Evolutionary conservation across 2,329 filamentous ascomycete genomes (phyloP), one percentile per base, ranked within the genome.

Genomic region (Penicillium palitans): DNA sequence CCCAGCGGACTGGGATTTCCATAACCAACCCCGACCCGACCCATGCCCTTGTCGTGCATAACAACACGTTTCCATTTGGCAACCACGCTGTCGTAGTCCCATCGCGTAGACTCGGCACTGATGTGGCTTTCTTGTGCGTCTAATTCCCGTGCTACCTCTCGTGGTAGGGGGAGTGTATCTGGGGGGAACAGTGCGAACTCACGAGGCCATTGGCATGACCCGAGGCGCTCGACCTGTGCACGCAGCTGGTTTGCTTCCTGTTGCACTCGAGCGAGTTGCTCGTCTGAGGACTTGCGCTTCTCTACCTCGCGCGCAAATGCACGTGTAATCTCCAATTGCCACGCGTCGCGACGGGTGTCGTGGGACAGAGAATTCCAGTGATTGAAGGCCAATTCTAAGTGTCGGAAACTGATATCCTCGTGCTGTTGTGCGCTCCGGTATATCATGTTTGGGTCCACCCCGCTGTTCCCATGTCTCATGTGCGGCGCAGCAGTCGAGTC

Each of bases 351-450:
- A 52, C 83, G 82, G 24, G 84, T 80, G 37, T 84, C 81, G 2
- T 73, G 63, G 0, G 86, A 76, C 27, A 95, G 79, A 2, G 80
- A 79, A 52, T 84, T 84, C 93, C 93, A 98, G 42, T 90, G 88
- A 7, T 83, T 81, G 71, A 87, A 96, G 0, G 90, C 87, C 15
- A 87, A 85, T n/a, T 89, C 84, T 6, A 96, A 74, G 71, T 98
- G 93, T 58, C 89, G 83, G 41, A 84, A 80, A 33, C 93, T 84
- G 64, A 89, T 86, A 52, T 86, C 84, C 62, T 91, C 87, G 51
- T 93, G 82, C 29, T 79, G 75, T 62, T 81, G 84, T 42, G 80
- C 89, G 60, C 78, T 72, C 71, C 74, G 67, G 75, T 79, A 61
- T 58, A 74, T 74, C 71, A 72, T 73, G 51, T 61, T 74, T 45